Evolutionary conservation across 2,329 filamentous ascomycete genomes (phyloP).

Genomic region (Coniochaeta ligniaria): DNA sequence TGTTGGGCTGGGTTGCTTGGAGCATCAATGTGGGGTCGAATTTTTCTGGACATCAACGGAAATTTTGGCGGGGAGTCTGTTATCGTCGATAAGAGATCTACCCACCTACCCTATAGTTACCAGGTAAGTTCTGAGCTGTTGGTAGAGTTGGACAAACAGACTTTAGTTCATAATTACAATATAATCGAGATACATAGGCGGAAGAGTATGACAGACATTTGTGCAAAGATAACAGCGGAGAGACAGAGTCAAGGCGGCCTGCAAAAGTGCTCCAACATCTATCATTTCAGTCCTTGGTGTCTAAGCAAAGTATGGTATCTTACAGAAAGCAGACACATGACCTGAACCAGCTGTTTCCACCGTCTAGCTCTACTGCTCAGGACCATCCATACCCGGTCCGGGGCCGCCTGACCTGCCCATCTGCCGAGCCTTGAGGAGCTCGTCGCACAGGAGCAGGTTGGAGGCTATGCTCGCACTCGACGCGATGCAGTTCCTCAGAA

Average conservation of each 20-base stretch:
- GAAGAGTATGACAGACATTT: background rate
- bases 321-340: conserved; percentile 26
- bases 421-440: conserved; percentile 94
- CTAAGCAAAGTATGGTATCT: conserved; percentile 14
- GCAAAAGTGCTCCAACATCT: conserved; percentile 2
- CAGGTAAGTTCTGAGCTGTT: too few species aligned
- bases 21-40: conserved; percentile 2
- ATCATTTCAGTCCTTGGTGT: conserved; percentile 10
- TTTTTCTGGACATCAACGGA: conserved; percentile 3
- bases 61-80: conserved; percentile 18
- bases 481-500: conserved; percentile 86
- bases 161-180: too few species aligned
- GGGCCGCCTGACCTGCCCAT: conserved; percentile 67
- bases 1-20: background rate
- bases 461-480: conserved; percentile 93
- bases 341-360: background rate
- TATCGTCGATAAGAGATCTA: conserved; percentile 2
- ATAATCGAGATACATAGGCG: too few species aligned
- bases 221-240: background rate
- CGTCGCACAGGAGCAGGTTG: conserved; percentile 91
- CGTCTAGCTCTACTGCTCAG: conserved; percentile 33
- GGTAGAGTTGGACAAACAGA: too few species aligned
- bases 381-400: conserved; percentile 58
- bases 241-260: background rate
- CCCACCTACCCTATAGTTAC: background rate